These are phyloP conservation scores for Penicillium arizonense DNA, from an alignment of 495 filamentous ascomycete species.

Conservation along the genomic window DNA sequence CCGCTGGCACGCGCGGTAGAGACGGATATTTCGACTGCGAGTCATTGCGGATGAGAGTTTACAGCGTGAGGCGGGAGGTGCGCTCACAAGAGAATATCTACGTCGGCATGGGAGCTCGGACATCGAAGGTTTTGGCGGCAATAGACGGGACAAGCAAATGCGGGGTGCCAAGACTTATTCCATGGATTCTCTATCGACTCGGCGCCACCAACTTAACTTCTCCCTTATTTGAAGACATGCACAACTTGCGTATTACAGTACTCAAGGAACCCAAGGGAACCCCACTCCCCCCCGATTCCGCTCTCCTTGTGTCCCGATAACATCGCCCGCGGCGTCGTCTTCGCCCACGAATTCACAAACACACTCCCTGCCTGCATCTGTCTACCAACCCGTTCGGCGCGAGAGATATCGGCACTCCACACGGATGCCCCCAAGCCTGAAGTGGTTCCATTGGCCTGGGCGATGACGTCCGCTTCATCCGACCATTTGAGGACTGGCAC, in stretches of 20 bases:
- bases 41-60: too few species aligned
- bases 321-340: conserved; percentile 39
- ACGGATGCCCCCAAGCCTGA: conserved; percentile 51
- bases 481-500: conserved; percentile 47
- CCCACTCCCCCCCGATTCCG: conserved; percentile 61
- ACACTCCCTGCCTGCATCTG: conserved; percentile 47
- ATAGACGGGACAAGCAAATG: too few species aligned
- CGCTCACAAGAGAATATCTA: too few species aligned
- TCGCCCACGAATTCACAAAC: conserved; percentile 22
- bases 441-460: conserved; percentile 45
- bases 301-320: conserved; percentile 63
- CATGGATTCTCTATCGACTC: too few species aligned
- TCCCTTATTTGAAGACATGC: conserved; percentile 8
- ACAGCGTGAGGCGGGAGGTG: too few species aligned
- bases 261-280: conserved; percentile 52
- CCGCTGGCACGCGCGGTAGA: too few species aligned
- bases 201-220: too few species aligned
- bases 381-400: conserved; percentile 38
- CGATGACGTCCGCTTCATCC: conserved; percentile 51
- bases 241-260: conserved; percentile 53
- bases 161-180: too few species aligned
- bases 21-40: too few species aligned
- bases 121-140: too few species aligned
- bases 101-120: too few species aligned
- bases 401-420: conserved; percentile 45